phyloP scores from a whole-genome alignment of 164 flowering plant genomes.

The Buxus sempervirens region DNA sequence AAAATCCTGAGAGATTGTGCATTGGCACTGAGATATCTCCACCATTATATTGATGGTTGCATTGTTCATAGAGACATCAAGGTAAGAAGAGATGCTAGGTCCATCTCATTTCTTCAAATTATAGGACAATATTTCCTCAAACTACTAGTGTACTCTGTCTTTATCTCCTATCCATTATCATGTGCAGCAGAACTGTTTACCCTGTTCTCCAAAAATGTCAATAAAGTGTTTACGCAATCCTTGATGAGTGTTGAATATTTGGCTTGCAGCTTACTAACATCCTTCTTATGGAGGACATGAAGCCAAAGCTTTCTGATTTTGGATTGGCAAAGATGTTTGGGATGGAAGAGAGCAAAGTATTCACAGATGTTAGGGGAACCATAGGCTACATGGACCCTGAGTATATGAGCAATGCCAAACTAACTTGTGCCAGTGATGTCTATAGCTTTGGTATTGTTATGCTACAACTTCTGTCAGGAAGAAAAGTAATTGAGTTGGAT shows the following conservation, averaged over 20 bases:
- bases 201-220: no score
- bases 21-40: slow-evolving; percentile 58
- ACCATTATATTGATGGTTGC: slow-evolving; percentile 54
- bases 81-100: slow-evolving; percentile 23
- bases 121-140: no score
- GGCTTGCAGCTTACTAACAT: slow-evolving; percentile 65
- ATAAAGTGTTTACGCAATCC: background rate
- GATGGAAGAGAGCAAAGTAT: slow-evolving; percentile 74
- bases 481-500: slow-evolving; percentile 61
- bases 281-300: slow-evolving; percentile 52
- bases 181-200: no score
- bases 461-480: slow-evolving; percentile 66
- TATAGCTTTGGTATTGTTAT: slow-evolving; percentile 71
- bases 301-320: slow-evolving; percentile 74
- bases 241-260: background rate
- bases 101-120: background rate
- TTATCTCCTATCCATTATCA: no score
- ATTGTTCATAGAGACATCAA: slow-evolving; percentile 78
- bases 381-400: slow-evolving; percentile 85
- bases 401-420: slow-evolving; percentile 73
- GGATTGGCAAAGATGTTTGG: slow-evolving; percentile 72
- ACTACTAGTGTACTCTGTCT: no score
- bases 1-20: slow-evolving; percentile 66
- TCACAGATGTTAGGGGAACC: slow-evolving; percentile 74
- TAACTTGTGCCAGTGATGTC: slow-evolving; percentile 67